Evolutionary conservation across 768 basidiomycete genomes (phyloP).

Genomic region (Boletus reticuloceps): DNA sequence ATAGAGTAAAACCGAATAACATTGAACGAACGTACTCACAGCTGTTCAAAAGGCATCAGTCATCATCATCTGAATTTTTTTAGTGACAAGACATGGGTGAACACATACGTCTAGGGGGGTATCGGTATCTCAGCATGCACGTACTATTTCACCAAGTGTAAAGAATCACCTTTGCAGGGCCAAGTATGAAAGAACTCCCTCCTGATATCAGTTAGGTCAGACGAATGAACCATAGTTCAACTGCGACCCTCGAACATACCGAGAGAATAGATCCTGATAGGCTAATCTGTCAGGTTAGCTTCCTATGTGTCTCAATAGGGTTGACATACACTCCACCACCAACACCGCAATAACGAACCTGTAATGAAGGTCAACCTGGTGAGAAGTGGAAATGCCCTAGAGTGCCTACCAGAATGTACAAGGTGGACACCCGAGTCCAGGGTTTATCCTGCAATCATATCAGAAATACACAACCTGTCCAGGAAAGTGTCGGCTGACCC

Average conservation of each 20-base stretch:
- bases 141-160: too few relatives aligned
- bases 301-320: neutral
- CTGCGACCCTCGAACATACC: neutral
- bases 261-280: neutral
- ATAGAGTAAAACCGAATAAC: neutral
- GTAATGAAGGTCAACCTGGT: too few relatives aligned
- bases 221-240: too few relatives aligned
- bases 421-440: constrained; percentile 1
- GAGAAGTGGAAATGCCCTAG: neutral
- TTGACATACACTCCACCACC: neutral
- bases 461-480: neutral
- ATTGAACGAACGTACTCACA: neutral
- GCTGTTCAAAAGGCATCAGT: neutral
- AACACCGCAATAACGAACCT: constrained; percentile 5
- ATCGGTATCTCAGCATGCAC: neutral
- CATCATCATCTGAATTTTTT: neutral
- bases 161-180: neutral
- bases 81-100: neutral
- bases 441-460: neutral
- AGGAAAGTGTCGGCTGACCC: neutral
- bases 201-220: neutral
- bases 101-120: constrained; percentile 1
- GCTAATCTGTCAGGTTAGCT: neutral
- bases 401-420: constrained; percentile 1
- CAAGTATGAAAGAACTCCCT: constrained; percentile 7